phyloP scores from a whole-genome alignment of 2,329 filamentous ascomycete genomes.

The Tricladium varicosporioides region DNA sequence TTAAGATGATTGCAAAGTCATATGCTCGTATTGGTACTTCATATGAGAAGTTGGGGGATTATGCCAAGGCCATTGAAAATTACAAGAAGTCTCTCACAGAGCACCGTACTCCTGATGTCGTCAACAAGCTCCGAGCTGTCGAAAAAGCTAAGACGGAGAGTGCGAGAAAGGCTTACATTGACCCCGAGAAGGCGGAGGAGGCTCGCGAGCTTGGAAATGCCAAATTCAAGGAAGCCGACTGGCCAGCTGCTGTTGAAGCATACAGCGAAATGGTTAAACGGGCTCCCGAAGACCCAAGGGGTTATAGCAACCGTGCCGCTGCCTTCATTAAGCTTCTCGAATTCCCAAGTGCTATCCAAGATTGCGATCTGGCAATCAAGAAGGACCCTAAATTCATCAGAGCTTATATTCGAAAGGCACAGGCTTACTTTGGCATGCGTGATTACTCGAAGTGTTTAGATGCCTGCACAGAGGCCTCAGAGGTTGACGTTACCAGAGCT shows the following conservation, averaged over 20 bases:
- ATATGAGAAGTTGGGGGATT: slow-evolving; percentile 85
- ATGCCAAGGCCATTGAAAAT: slow-evolving; percentile 76
- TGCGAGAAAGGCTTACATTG: slow-evolving; percentile 78
- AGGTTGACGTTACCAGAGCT: slow-evolving; percentile 72
- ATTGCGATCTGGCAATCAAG: slow-evolving; percentile 90
- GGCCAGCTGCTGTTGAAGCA: slow-evolving; percentile 89
- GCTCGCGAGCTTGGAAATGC: slow-evolving; percentile 91
- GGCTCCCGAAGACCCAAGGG: slow-evolving; percentile 85
- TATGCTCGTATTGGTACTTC: slow-evolving; percentile 92
- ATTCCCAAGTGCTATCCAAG: slow-evolving; percentile 88
- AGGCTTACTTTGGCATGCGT: slow-evolving; percentile 95
- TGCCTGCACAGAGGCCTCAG: slow-evolving; percentile 75
- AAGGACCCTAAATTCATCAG: slow-evolving; percentile 90
- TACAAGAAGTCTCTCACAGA: slow-evolving; percentile 95
- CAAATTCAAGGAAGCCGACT: slow-evolving; percentile 96
- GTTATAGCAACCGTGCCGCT: slow-evolving; percentile 95
- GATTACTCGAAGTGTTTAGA: slow-evolving; percentile 96
- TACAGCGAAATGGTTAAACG: slow-evolving; percentile 98
- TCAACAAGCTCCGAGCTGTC: slow-evolving; percentile 85
- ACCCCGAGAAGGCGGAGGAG: slow-evolving; percentile 90
- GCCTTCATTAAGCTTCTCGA: slow-evolving; percentile 96
- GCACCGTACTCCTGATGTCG: slow-evolving; percentile 91
- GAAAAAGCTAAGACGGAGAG: slow-evolving; percentile 82
- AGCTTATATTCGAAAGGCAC: slow-evolving; percentile 93
- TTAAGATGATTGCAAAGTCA: slow-evolving; percentile 98